Evolutionary conservation across 179 eudicot genomes (phyloP), one percentile per base, ranked within the genome.

Genomic region (Corrigiola litoralis): DNA sequence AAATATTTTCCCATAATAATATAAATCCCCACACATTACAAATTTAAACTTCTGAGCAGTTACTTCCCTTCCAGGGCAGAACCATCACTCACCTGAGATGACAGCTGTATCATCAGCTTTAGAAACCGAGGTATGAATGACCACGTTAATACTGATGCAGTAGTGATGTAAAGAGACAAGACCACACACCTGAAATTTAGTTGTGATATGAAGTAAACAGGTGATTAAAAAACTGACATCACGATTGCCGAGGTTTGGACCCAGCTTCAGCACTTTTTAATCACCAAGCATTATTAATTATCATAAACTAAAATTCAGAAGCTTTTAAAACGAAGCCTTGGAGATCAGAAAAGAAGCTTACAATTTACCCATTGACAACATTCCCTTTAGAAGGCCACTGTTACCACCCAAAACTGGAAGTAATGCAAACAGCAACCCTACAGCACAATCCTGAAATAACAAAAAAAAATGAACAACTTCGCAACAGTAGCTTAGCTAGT

Each of bases 361-460:
- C 99, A 88, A 65, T 82, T 79, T 94, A 61, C 97, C 99, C 94
- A 94, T 90, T 44, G 97, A 94, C 47, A 82, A 38, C 44, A 94
- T 74, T 72, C 99, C 99, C 65, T 77, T 88, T 57, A 91, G 72
- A 79, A 90, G 63, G 55, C 97, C 99, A 58, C 94, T 79, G 64
- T 84, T 86, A 66, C 99, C 99, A 70, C 99, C 99, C 80, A 94
- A 72, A 70, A 94, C 91, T 42, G 99, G 99, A 53, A 94, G 94
- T 84, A 94, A 76, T 54, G 99, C 99, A 81, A 94, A 94, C 48
- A 94, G 77, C 77, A 94, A 84, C 58, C 99, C 99, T 60, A 94
- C 99, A 56, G 99, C 99, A 77, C 99, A 94, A 71, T 94, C 99
- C 99, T 94, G 85, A 75, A 77, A 77, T 52, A 57, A 45, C 34